These are phyloP conservation scores for Exophiala sp. DNA, from an alignment of 2,329 filamentous ascomycete genomes.

Conservation along the genomic window DNA sequence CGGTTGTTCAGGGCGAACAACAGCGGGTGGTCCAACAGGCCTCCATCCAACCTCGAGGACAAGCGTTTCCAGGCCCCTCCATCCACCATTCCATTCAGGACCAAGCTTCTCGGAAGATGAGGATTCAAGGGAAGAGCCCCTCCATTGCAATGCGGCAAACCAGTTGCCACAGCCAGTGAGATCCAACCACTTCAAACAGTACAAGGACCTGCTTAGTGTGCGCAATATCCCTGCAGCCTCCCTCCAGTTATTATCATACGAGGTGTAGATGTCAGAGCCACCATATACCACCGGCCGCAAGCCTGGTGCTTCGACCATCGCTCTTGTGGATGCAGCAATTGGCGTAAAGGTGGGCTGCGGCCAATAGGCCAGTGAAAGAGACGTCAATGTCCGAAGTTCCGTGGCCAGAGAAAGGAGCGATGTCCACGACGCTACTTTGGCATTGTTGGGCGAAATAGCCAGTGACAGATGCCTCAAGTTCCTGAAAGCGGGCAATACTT, in stretches of 20 bases:
- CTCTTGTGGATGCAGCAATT: conserved; percentile 37
- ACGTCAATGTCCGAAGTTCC: conserved; percentile 52
- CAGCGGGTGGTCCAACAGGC: conserved; percentile 26
- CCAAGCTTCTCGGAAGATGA: conserved; percentile 26
- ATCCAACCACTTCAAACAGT: conserved; percentile 57
- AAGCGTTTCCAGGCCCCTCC: conserved; percentile 42
- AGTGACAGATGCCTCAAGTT: conserved; percentile 55
- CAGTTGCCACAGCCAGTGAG: conserved; percentile 55
- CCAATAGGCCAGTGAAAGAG: conserved; percentile 59
- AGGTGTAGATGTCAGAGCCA: conserved; percentile 49
- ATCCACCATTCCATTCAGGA: conserved; percentile 43
- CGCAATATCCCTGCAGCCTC: conserved; percentile 53
- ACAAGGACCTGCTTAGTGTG: conserved; percentile 50
- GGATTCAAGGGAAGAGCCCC: not conserved
- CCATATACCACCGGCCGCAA: conserved; percentile 40
- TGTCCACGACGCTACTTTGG: conserved; percentile 46
- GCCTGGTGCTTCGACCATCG: conserved; percentile 9
- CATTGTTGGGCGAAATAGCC: conserved; percentile 44
- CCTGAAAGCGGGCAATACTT: conserved; percentile 36
- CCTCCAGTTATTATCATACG: conserved; percentile 49
- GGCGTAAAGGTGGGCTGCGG: conserved; percentile 54
- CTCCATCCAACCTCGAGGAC: conserved; percentile 40
- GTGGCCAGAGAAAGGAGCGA: conserved; percentile 50
- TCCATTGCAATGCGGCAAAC: conserved; percentile 48
- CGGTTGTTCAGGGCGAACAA: conserved; percentile 10